Base-by-base conservation (phyloP, 2,329 filamentous ascomycete species). In the Fusarium decemcellulare region DNA sequence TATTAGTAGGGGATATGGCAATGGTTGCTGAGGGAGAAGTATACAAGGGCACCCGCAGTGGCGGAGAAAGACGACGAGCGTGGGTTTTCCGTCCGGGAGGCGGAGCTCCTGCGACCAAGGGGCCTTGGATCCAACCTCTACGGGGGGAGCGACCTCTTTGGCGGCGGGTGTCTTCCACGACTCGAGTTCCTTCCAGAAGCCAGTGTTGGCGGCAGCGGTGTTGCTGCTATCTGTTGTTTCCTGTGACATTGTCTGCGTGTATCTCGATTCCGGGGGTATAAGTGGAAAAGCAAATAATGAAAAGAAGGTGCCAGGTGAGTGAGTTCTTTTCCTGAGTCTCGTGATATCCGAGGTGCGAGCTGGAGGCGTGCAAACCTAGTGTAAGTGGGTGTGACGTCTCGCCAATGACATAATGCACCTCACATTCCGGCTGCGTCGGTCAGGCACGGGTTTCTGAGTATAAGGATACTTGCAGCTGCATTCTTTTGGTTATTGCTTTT, bases 11-110 rank as follows among this genome's bases (percentile, higher is more conserved):
- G 32, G 12, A 30, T 29, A 14, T 23, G 11, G 16, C 7, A 18
- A 32, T 36, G 16, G 18, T 23, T 23, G n/a, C 14, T 29, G 14
- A 34, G 32, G 14, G 12, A 16, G 39, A 11, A 23, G 78, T 85
- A 76, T 85, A 92, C 91, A 93, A 11, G 91, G 91, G 80, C 91
- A 93, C 36, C 91, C 92, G 76, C 91, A 93, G 76, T 93, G 91
- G 36, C 92, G 84, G 7, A 94, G 83, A 73, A 94, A 94, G 15
- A 88, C 85, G 18, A 94, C 79, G 2, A 94, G 76, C 0, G 86
- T 87, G 1, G 89, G 88, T 71, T 87, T 88, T 27, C 81, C 80
- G 43, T 82, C 78, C 1, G 87, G 85, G n/a, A 92, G 78, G 8
- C 76, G 74, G 7, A 93, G 80, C 63, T 84, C 82, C 29, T 82